Conservation (phyloP, 768 basidiomycete genomes). For the Boletus patriciae region DNA sequence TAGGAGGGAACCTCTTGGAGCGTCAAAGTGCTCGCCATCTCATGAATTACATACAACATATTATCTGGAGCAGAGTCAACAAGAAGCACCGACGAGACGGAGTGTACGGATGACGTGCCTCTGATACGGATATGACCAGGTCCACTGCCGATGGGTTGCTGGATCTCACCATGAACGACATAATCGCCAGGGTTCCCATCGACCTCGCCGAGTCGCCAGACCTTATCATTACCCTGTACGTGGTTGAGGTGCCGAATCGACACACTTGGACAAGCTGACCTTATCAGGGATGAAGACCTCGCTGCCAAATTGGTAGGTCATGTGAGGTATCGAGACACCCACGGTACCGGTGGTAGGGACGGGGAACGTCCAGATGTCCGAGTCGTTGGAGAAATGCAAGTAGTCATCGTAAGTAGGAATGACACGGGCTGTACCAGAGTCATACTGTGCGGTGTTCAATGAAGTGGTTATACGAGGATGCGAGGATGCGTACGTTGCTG, state of each 20-base stretch:
- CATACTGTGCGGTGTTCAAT: constrained; percentile 40
- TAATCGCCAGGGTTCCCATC: constrained; percentile 45
- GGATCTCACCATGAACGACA: constrained; percentile 59
- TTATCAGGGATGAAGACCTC: constrained; percentile 69
- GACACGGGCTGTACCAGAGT: constrained; percentile 53
- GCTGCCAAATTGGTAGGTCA: constrained; percentile 52
- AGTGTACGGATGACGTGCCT: constrained; percentile 20
- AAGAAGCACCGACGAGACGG: neutral
- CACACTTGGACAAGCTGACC: constrained; percentile 36
- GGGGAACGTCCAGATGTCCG: constrained; percentile 56
- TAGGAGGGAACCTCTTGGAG: constrained; percentile 50
- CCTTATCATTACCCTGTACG: constrained; percentile 60
- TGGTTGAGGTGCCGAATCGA: neutral
- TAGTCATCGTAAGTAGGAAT: constrained; percentile 45
- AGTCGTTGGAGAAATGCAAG: constrained; percentile 34
- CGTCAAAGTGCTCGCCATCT: constrained; percentile 55
- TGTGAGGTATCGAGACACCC: constrained; percentile 60
- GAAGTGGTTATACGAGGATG: no score
- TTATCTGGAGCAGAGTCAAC: constrained; percentile 38
- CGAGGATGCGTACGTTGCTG: constrained; percentile 46
- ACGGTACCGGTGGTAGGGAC: constrained; percentile 30
- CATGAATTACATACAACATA: constrained; percentile 54
- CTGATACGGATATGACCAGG: constrained; percentile 52
- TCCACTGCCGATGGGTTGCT: constrained; percentile 61
- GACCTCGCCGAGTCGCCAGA: constrained; percentile 58